These are phyloP conservation scores for Mikania micrantha DNA, from an alignment of 129 eudicot genomes.

Conservation along the genomic window DNA sequence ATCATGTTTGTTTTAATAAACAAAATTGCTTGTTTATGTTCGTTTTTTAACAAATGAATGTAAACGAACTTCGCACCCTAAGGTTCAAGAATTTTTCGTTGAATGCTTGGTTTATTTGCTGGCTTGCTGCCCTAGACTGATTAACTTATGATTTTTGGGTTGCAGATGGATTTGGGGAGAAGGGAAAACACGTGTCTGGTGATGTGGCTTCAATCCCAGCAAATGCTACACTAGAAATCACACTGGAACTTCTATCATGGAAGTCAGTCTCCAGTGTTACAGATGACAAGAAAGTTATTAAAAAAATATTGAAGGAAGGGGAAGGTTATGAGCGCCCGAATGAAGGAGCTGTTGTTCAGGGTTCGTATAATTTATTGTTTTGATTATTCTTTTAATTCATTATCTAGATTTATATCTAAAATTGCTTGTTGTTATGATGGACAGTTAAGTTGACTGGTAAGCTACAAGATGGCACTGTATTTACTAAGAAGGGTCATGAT, in stretches of 20 bases:
- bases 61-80: too few species aligned
- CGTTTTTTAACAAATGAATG: too few species aligned
- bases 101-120: too few species aligned
- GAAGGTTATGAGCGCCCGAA: slow-evolving; percentile 88
- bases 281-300: slow-evolving; percentile 69
- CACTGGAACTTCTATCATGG: slow-evolving; percentile 78
- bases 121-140: too few species aligned
- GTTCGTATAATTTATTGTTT: slow-evolving; percentile 20
- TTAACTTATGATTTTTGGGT: not conserved
- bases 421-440: not conserved
- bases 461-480: slow-evolving; percentile 77
- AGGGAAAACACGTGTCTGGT: slow-evolving; percentile 67
- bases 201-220: slow-evolving; percentile 69
- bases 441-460: slow-evolving; percentile 74
- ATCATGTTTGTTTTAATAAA: too few species aligned
- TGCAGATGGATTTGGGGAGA: slow-evolving; percentile 95
- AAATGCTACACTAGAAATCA: slow-evolving; percentile 56
- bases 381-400: not conserved
- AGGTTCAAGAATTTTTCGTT: too few species aligned
- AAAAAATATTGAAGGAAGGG: slow-evolving; percentile 80
- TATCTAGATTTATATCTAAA: not conserved
- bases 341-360: slow-evolving; percentile 79
- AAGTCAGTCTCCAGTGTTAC: slow-evolving; percentile 62
- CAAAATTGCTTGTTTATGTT: too few species aligned
- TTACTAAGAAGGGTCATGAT: slow-evolving; percentile 63